Evolutionary conservation across 2,329 filamentous ascomycete species (phyloP), one percentile per base, ranked within the genome.

Genomic region (Cordyceps pruinosa): DNA sequence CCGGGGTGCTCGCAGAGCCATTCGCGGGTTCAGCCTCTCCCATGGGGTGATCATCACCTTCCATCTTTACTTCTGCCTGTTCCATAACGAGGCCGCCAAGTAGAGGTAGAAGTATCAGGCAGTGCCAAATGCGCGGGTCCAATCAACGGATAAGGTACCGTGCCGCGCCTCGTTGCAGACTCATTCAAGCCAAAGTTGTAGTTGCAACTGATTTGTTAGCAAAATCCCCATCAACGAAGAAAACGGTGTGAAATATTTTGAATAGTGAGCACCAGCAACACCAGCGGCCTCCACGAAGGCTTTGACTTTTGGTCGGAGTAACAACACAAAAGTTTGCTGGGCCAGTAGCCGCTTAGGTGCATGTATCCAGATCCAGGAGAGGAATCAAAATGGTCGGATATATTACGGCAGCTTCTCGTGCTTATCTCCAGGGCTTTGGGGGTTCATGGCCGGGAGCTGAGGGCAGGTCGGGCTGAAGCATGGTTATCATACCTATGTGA

Each of bases 1-100:
- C 42, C 19, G 9, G 47, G 6, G 60, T 46, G 58, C 52, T 32
- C 49, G 58, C 41, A 37, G 47, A 28, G 49, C 45, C 49, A 58
- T 57, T 56, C 32, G 46, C 39, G 35, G 49, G 48, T 32, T 35
- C 47, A 26, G 10, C 66, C 66, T 56, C 58, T 9, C 37, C 58
- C 52, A 51, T 59, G 19, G 52, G 39, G 15, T 56, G 45, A 42
- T 61, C 47, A 51, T 58, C 46, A 55, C 58, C 53, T 23, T 51
- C 45, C 49, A 61, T 50, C 37, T 35, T 45, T 48, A 50, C 56
- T 59, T 60, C 56, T 34, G 34, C 30, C n/a, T 56, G 26, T 21
- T 56, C 52, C 53, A 50, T 58, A 23, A 12, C 35, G 8, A 45
- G 17, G 13, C 7, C 7, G 5, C 17, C n/a, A 8, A 13, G 7